Base-by-base conservation (phyloP, 192 early-diverging fungal species). In the Coemansia sp. region DNA sequence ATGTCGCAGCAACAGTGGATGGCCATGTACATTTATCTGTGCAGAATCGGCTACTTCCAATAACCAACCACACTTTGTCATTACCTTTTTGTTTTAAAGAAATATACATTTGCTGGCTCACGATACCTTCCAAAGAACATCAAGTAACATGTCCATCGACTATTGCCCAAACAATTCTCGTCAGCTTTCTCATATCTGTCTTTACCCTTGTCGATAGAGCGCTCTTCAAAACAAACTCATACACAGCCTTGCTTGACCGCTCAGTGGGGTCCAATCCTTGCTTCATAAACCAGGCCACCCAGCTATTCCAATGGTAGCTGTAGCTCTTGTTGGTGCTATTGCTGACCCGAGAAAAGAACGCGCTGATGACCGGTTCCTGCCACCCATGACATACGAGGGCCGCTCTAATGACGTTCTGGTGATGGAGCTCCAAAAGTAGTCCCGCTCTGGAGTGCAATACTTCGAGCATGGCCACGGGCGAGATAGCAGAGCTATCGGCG, bases 161-260 rank as follows among this genome's bases (percentile, higher is more conserved):
- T 62, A 54, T 58, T 43, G 15, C 62, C 39, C 37, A 69, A 57
- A 3, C 60, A 36, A n/a, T 62, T 42, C 44, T 62, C 57, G 26
- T 57, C 21, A 7, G 46, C 42, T 9, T 14, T 58, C 4, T 60
- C 38, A 11, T 48, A 4, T 48, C 24, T 11, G 1, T 0, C 14
- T 14, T 12, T 22, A 12, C 7, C 1, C 11, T 24, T 27, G 0
- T 3, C 14, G 44, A 27, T 22, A 3, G 12, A 14, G 9, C 2
- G 4, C 0, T 0, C 44, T 48, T 22, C 21, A 14, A 48, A 48
- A 1, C 0, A 24, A 11, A 48, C 0, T 21, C 22, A 1, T 1
- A 21, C 2, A 48, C 22, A 24, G 22, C 21, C 24, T 0, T 22
- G 0, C 26, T 22, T 14, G 24, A 48, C 14, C 44, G 22, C 6